Evolutionary conservation across 345 rosid species (phyloP).

Genomic region (Nasturtium officinale): DNA sequence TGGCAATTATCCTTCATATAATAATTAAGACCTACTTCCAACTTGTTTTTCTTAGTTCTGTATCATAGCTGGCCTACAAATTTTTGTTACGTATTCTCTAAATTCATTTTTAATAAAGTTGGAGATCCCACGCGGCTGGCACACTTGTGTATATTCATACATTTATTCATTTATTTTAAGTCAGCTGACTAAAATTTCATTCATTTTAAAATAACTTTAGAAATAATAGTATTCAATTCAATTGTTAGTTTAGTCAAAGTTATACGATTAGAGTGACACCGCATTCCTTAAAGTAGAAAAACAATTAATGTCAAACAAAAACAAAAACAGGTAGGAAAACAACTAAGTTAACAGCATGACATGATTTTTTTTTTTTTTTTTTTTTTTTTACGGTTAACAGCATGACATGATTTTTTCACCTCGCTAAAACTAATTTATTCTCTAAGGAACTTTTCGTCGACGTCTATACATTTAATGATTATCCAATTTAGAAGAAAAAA

Average conservation of each 20-base stretch:
- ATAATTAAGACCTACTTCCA: background rate
- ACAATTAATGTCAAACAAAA: too few species aligned
- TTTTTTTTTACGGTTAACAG: background rate
- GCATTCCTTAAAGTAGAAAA: background rate
- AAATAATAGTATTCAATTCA: background rate
- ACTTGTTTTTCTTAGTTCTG: background rate
- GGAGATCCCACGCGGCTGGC: conserved; percentile 21
- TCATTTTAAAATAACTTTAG: background rate
- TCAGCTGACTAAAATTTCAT: background rate
- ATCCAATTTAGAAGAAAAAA: conserved; percentile 2
- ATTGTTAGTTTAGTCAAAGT: background rate
- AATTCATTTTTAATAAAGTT: background rate
- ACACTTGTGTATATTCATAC: background rate
- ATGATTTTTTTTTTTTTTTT: too few species aligned
- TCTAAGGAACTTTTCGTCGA: background rate
- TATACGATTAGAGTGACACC: background rate
- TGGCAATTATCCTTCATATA: background rate
- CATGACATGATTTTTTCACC: background rate
- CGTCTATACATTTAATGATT: conserved; percentile 33
- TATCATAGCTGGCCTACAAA: background rate
- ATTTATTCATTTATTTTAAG: background rate
- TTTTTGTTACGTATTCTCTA: background rate
- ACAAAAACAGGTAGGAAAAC: too few species aligned
- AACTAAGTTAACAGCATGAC: too few species aligned
- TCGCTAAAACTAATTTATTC: conserved; percentile 10